These are phyloP conservation scores for Leucocoprinus birnbaumii DNA, from an alignment of 768 basidiomycete species.

Conservation along the genomic window DNA sequence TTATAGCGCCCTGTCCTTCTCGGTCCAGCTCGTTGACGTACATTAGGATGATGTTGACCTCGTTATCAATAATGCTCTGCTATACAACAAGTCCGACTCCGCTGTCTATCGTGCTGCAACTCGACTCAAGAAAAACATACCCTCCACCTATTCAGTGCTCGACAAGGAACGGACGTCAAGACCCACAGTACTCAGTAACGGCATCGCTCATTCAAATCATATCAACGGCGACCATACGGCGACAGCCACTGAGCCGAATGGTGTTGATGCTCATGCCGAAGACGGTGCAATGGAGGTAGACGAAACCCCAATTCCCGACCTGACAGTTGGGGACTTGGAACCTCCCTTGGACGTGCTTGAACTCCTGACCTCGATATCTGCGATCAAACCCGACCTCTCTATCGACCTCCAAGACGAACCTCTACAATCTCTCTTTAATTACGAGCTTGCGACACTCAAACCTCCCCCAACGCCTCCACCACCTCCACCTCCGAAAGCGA, in stretches of 20 bases:
- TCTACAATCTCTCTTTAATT: constrained; percentile 64
- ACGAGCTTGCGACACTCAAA: constrained; percentile 60
- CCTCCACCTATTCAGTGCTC: constrained; percentile 41
- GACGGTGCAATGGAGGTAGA: constrained; percentile 3
- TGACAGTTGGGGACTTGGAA: constrained; percentile 71
- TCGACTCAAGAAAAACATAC: constrained; percentile 45
- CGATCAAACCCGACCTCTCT: constrained; percentile 50
- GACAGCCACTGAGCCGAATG: background rate
- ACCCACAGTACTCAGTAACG: background rate
- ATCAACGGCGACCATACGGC: background rate
- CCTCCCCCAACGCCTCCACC: constrained; percentile 60
- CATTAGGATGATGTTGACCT: constrained; percentile 75
- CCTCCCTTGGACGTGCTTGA: constrained; percentile 56
- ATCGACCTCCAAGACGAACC: constrained; percentile 57
- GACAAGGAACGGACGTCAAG: constrained; percentile 22
- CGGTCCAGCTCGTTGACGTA: background rate
- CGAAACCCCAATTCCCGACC: background rate
- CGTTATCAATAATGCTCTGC: constrained; percentile 80
- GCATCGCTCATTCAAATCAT: background rate
- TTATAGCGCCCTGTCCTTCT: background rate
- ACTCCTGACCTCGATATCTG: constrained; percentile 50
- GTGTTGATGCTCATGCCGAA: background rate
- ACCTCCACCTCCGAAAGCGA: constrained; percentile 32
- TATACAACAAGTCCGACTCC: constrained; percentile 82
- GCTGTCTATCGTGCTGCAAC: constrained; percentile 67